phyloP scores from a whole-genome alignment of 805 yeast species.

The Priceomyces melissophilus region DNA sequence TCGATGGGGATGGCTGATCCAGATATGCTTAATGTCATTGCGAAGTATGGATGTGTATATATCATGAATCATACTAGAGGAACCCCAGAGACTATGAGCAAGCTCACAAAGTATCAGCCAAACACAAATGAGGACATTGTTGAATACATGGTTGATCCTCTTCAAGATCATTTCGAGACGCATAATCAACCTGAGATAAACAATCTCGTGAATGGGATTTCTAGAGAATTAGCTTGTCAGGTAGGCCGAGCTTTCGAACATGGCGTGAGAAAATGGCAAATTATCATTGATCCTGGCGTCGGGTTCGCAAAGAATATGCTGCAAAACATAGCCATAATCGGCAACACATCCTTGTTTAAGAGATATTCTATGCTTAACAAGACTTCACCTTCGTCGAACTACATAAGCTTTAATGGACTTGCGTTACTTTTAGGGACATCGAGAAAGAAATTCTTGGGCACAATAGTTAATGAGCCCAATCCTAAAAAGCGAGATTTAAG shows the following conservation, averaged over 20 bases:
- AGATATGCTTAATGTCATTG: slow-evolving; percentile 63
- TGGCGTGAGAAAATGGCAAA: slow-evolving; percentile 86
- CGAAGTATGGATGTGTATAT: slow-evolving; percentile 68
- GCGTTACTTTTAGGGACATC: slow-evolving; percentile 85
- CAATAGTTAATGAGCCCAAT: slow-evolving; percentile 52
- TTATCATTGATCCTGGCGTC: slow-evolving; percentile 89
- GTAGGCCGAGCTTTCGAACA: slow-evolving; percentile 51
- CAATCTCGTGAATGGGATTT: slow-evolving; percentile 52
- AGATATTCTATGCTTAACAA: slow-evolving; percentile 37
- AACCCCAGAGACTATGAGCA: slow-evolving; percentile 67
- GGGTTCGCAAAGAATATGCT: slow-evolving; percentile 87
- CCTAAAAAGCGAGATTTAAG: slow-evolving; percentile 69
- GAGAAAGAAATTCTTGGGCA: slow-evolving; percentile 82
- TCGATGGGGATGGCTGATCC: slow-evolving; percentile 75
- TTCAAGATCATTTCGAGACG: slow-evolving; percentile 19
- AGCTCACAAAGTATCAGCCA: slow-evolving; percentile 51
- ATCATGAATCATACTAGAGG: slow-evolving; percentile 86
- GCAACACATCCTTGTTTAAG: slow-evolving; percentile 47
- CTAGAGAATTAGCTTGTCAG: slow-evolving; percentile 59
- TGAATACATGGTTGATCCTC: slow-evolving; percentile 33
- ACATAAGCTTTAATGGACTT: slow-evolving; percentile 46
- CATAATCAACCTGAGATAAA: slow-evolving; percentile 17
- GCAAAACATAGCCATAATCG: slow-evolving; percentile 68
- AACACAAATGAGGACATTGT: slow-evolving; percentile 32
- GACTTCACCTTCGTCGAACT: slow-evolving; percentile 18